Percentiles rank a stretch among this genome's conserved stretches.
Evolutionary conservation across 164 flowering plant species (phyloP).

Genomic region (Buxus sempervirens): DNA sequence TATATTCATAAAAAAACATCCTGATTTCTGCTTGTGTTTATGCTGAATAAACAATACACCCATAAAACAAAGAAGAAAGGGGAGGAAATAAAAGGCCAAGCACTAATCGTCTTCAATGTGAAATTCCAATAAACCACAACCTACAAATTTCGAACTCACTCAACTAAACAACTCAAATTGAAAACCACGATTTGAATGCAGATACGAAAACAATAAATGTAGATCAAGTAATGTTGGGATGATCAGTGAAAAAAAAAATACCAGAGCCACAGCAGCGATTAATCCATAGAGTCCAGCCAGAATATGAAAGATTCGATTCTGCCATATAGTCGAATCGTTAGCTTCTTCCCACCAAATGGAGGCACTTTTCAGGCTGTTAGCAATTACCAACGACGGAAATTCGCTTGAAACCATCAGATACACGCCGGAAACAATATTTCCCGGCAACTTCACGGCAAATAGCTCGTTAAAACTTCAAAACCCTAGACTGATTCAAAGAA

Average conservation of each 20-base stretch:
- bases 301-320: slow-evolving; percentile 66
- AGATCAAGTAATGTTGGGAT: background rate
- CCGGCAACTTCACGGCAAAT: slow-evolving; percentile 2
- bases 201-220: too few species aligned
- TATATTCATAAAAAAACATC: too few species aligned
- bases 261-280: slow-evolving; percentile 72
- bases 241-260: slow-evolving; percentile 13
- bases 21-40: too few species aligned
- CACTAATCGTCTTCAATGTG: background rate
- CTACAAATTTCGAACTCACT: too few species aligned
- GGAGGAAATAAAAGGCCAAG: too few species aligned
- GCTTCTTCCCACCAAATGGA: slow-evolving; percentile 75
- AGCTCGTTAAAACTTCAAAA: too few species aligned
- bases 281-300: slow-evolving; percentile 71
- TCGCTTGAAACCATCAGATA: slow-evolving; percentile 15
- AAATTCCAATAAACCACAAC: too few species aligned
- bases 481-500: too few species aligned
- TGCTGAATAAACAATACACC: too few species aligned
- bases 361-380: slow-evolving; percentile 36
- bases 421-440: slow-evolving; percentile 13
- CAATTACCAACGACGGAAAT: slow-evolving; percentile 26
- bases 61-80: background rate
- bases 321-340: slow-evolving; percentile 67
- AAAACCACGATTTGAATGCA: background rate
- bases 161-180: background rate